Evolutionary conservation across 345 rosid species (phyloP).

Genomic region (Acer saccharum): DNA sequence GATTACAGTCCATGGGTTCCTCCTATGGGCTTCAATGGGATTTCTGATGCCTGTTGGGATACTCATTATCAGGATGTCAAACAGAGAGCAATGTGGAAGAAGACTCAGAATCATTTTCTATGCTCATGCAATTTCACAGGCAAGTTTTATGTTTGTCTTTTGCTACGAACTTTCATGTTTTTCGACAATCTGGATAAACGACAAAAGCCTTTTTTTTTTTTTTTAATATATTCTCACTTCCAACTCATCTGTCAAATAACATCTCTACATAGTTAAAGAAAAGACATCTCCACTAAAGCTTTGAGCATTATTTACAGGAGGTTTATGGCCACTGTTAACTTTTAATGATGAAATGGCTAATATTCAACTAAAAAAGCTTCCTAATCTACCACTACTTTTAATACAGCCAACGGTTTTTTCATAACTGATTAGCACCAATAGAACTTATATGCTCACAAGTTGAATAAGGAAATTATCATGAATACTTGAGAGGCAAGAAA

Average conservation of each 20-base stretch:
- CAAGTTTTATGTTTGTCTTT: slow-evolving; percentile 28
- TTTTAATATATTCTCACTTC: slow-evolving; percentile 12
- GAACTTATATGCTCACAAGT: slow-evolving; percentile 2
- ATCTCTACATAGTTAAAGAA: slow-evolving; percentile 16
- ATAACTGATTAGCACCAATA: slow-evolving; percentile 1
- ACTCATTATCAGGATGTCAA: slow-evolving; percentile 68
- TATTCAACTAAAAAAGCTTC: neutral
- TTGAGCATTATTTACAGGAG: slow-evolving; percentile 2
- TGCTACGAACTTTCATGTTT: slow-evolving; percentile 13
- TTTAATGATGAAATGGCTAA: slow-evolving; percentile 24
- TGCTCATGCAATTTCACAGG: slow-evolving; percentile 78
- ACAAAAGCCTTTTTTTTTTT: neutral
- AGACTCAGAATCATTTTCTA: slow-evolving; percentile 55
- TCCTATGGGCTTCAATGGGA: slow-evolving; percentile 89
- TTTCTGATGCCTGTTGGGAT: slow-evolving; percentile 81
- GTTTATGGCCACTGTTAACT: slow-evolving; percentile 15
- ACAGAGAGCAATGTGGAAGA: slow-evolving; percentile 52
- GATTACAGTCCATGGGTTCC: slow-evolving; percentile 72
- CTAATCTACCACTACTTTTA: slow-evolving; percentile 15
- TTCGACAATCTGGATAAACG: neutral
- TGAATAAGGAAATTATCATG: slow-evolving; percentile 21
- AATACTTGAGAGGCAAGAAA: slow-evolving; percentile 38
- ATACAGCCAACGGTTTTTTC: slow-evolving; percentile 16
- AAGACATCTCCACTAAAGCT: slow-evolving; percentile 10
- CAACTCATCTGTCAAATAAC: slow-evolving; percentile 12